These are phyloP conservation scores for Eutrema yunnanense DNA, from an alignment of 345 rosid genomes.

Conservation along the genomic window DNA sequence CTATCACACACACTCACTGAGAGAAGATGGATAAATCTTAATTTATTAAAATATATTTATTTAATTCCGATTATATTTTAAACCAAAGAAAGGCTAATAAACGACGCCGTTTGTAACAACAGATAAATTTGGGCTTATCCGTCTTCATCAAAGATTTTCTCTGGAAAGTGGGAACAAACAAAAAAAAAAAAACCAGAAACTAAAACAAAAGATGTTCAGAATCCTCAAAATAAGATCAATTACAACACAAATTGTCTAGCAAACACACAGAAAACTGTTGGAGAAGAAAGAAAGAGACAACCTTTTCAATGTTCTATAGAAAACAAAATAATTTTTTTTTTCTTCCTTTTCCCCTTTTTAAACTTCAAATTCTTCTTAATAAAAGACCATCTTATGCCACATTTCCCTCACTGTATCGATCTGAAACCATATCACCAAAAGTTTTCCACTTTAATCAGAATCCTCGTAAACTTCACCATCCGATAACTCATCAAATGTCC, in stretches of 20 bases:
- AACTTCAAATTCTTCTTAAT: not conserved
- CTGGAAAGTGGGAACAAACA: not conserved
- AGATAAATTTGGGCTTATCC: not conserved
- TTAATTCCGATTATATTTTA: not conserved
- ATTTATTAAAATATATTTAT: not conserved
- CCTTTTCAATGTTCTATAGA: slow-evolving; percentile 4
- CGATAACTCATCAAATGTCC: slow-evolving; percentile 75
- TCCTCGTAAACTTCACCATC: slow-evolving; percentile 68
- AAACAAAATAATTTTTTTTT: not conserved
- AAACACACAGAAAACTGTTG: not conserved
- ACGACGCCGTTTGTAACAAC: not conserved
- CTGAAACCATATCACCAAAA: not conserved
- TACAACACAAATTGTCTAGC: slow-evolving; percentile 27
- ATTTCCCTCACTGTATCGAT: slow-evolving; percentile 13
- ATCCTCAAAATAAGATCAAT: slow-evolving; percentile 12
- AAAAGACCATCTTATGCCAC: slow-evolving; percentile 12
- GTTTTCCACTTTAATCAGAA: slow-evolving; percentile 47
- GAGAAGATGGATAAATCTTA: slow-evolving; percentile 7
- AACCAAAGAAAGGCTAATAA: not conserved
- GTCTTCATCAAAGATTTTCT: not conserved
- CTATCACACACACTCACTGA: slow-evolving; percentile 22
- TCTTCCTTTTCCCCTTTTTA: not conserved
- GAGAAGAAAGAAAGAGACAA: not conserved
- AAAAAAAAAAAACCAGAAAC: not conserved
- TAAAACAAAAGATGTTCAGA: not conserved